phyloP scores from a whole-genome alignment of 139 green algal species.

The Chlorella vulgaris region DNA sequence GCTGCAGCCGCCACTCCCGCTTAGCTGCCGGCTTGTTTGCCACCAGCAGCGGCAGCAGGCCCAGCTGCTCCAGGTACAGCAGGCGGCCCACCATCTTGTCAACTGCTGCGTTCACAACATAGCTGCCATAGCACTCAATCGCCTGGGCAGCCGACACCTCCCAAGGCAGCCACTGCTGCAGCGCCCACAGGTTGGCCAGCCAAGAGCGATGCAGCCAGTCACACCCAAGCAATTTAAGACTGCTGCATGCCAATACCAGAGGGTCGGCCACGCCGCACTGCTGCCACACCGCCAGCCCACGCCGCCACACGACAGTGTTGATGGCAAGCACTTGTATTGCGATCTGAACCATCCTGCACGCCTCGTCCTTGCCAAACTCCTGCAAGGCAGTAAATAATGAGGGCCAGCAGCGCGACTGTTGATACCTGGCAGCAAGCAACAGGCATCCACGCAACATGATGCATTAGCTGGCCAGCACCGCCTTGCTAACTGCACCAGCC shows the following conservation, averaged over 20 bases:
- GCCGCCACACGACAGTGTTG: not conserved
- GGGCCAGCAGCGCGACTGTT: not conserved
- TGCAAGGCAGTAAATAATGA: not conserved
- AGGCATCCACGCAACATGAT: too few species aligned
- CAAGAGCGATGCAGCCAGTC: not conserved
- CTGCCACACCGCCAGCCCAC: not conserved
- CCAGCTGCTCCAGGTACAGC: conserved; percentile 4
- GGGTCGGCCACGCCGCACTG: not conserved
- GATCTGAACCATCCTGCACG: not conserved
- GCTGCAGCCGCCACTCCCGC: conserved; percentile 8
- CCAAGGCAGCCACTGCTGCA: conserved; percentile 10
- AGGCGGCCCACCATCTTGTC: not conserved
- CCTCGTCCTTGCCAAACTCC: not conserved
- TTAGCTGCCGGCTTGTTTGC: not conserved
- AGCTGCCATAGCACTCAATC: not conserved
- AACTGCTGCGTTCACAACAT: not conserved
- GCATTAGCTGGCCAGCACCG: too few species aligned
- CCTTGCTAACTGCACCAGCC: not conserved
- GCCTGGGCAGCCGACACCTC: not conserved
- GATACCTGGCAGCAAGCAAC: too few species aligned
- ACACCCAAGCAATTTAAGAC: not conserved
- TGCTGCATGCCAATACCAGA: not conserved
- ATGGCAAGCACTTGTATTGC: not conserved
- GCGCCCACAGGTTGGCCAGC: conserved; percentile 7
- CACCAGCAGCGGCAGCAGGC: not conserved